phyloP scores from a whole-genome alignment of 2,329 filamentous ascomycete genomes.

The Huntiella moniliformis region DNA sequence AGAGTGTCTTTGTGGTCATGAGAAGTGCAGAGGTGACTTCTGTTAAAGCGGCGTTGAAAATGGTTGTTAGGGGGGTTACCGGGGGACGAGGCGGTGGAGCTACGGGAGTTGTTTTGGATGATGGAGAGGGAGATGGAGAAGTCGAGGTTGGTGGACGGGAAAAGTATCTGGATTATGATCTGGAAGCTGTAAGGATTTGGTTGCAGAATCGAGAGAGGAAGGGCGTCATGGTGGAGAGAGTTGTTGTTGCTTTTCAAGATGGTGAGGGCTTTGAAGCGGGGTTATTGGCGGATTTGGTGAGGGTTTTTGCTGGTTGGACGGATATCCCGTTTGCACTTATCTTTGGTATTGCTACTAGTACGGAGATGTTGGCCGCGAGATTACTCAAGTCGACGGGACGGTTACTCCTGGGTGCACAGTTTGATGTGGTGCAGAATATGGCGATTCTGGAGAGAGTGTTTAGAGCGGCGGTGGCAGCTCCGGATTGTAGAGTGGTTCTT shows the following conservation, averaged over 20 bases:
- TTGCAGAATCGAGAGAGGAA: constrained; percentile 22
- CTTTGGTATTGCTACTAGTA: constrained; percentile 65
- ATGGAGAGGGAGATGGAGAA: constrained; percentile 4
- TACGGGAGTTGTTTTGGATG: not conserved
- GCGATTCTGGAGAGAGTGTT: constrained; percentile 58
- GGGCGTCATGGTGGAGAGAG: constrained; percentile 26
- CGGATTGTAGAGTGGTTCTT: constrained; percentile 37
- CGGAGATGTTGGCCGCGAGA: constrained; percentile 60
- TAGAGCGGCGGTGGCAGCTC: constrained; percentile 40
- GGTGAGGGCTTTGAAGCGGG: constrained; percentile 62
- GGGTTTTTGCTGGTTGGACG: constrained; percentile 48
- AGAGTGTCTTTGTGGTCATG: constrained; percentile 44
- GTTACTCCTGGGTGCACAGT: constrained; percentile 50
- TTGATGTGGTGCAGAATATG: constrained; percentile 56
- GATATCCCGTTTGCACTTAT: constrained; percentile 60
- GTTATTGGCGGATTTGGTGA: constrained; percentile 53
- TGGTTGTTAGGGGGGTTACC: constrained; percentile 49
- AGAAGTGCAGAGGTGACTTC: constrained; percentile 55
- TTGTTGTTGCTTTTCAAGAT: constrained; percentile 60
- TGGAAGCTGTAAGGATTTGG: constrained; percentile 50
- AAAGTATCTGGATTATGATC: constrained; percentile 58
- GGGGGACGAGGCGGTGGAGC: constrained; percentile 16
- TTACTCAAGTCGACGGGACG: constrained; percentile 50
- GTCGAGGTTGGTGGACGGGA: constrained; percentile 17
- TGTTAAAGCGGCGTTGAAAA: constrained; percentile 51